Evolutionary conservation across 1,284 basidiomycete species (phyloP), one percentile per base, ranked within the genome.

Genomic region (Austroboletus niveus): DNA sequence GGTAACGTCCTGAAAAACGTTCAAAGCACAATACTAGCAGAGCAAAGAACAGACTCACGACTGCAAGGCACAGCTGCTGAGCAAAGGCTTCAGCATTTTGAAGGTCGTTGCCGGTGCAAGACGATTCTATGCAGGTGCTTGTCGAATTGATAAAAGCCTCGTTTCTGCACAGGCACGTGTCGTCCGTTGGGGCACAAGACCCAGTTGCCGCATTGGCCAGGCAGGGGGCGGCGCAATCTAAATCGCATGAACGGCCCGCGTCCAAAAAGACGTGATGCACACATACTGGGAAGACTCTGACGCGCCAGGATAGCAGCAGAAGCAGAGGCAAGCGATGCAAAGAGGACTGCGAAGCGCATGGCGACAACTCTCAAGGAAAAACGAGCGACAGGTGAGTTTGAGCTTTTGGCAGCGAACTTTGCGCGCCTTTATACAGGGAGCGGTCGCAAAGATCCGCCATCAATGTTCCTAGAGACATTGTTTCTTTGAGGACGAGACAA

Each of bases 311-410:
- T 60, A 49, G 62, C 57, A 34, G 73, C 64, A 47, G 62, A 68
- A 38, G 73, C 73, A 49, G 72, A 72, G 34, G 70, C 66, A 59
- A 73, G 63, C 55, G 70, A 69, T 54, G 70, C 70, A 59, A 69
- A 40, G 57, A 73, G 65, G 62, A 73, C 52, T 54, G 77, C 64
- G 73, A 81, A 77, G 62, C 77, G 82, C 86, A 87, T 87, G 54
- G 49, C 74, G 62, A 57, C 61, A 47, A 42, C 47, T 42, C 9
- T 34, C 42, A 24, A 52, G 48, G 36, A 38, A 53, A 50, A 48
- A 55, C 2, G 4, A 5, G 5, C 11, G 14, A 12, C 15, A 3
- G 15, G 22, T 24, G 22, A 5, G 22, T 24, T 24, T 24, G 22
- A 24, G 27, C 7, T 29, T 8, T 29, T 29, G 27, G 8, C 27